Evolutionary conservation across 306 rosid species (phyloP).

Genomic region (Medicago arabica): DNA sequence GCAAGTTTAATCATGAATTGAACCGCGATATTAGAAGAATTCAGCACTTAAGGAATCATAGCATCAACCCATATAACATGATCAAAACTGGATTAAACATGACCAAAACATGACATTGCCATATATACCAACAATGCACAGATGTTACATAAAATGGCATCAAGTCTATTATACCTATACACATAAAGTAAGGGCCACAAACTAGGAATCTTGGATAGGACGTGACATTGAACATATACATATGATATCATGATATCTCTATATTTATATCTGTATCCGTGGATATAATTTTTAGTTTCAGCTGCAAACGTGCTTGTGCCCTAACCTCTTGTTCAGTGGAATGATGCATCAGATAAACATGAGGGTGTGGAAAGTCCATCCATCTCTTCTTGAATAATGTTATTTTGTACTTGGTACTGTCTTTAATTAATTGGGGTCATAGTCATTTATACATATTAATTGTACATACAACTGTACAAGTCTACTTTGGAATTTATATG

Average conservation of each 20-base stretch:
- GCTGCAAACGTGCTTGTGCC: neutral
- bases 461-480: neutral
- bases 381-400: neutral
- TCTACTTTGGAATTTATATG: slow-evolving; percentile 13
- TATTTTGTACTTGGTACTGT: neutral
- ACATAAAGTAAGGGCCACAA: neutral
- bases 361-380: neutral
- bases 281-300: neutral
- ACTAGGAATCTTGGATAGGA: neutral
- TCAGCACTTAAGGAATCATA: neutral
- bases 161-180: neutral
- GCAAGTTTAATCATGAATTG: too few species aligned
- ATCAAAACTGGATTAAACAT: neutral
- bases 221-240: neutral
- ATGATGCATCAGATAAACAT: neutral
- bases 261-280: too few species aligned
- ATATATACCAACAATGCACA: neutral
- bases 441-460: too few species aligned
- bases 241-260: neutral
- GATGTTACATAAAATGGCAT: neutral
- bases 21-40: too few species aligned
- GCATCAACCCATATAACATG: neutral
- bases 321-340: neutral
- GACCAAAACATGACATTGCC: neutral
- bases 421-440: neutral